Evolutionary conservation across 768 basidiomycete species (phyloP).

Genomic region (Collybiopsis confluens): DNA sequence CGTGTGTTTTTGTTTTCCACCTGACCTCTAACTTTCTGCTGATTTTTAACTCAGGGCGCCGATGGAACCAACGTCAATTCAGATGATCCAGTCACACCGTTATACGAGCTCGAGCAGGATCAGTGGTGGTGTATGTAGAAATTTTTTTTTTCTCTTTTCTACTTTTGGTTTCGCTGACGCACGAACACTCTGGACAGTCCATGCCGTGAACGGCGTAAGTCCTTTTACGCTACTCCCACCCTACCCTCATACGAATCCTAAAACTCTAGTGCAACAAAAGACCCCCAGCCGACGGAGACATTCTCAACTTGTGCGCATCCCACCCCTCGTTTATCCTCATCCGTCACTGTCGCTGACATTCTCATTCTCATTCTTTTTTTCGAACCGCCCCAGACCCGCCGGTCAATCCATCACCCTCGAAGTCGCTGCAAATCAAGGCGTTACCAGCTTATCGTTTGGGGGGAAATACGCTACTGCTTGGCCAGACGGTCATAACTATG

Average conservation of each 20-base stretch:
- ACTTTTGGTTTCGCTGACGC: background rate
- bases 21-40: background rate
- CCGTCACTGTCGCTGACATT: background rate
- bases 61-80: conserved; percentile 5
- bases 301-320: conserved; percentile 9
- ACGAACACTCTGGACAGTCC: background rate
- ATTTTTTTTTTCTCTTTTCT: background rate
- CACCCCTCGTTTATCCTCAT: background rate
- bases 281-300: conserved; percentile 10
- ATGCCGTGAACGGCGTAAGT: conserved; percentile 1
- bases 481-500: conserved; percentile 41
- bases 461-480: conserved; percentile 35
- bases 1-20: background rate
- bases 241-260: background rate
- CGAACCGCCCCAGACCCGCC: conserved; percentile 37
- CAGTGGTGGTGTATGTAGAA: conserved; percentile 12
- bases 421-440: conserved; percentile 44
- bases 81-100: conserved; percentile 6
- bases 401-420: conserved; percentile 45
- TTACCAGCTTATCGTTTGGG: conserved; percentile 39
- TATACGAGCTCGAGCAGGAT: conserved; percentile 2
- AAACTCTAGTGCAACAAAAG: conserved; percentile 4
- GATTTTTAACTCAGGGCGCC: background rate
- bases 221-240: background rate
- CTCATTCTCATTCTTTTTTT: background rate